Evolutionary conservation across 2,329 filamentous ascomycete genomes (phyloP), one percentile per base, ranked within the genome.

Genomic region (Pseudogymnoascus sp.): DNA sequence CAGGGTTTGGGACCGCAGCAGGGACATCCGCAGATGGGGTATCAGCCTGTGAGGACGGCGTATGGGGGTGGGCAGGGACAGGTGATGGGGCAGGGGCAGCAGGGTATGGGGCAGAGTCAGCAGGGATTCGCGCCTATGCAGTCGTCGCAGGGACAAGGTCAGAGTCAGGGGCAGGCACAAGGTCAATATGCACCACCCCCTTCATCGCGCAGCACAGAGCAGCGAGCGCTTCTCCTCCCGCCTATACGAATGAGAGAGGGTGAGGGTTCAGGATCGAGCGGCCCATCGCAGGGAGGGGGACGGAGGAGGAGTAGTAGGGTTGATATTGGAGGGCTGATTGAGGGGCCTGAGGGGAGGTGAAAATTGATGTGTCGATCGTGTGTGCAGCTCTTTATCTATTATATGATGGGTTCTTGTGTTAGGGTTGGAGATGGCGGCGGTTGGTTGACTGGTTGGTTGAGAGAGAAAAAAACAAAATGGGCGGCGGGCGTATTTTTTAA

Each of bases 241-340:
- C 45, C 45, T 7, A 55, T 55, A 55, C 45, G 45, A 6, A 55
- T 55, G 45, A 55, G 45, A 19, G 45, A 55, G 8, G 2, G 45
- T 55, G 45, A 55, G 8, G 28, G 45, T 7, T 30, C 45, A 7
- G 45, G 45, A 4, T 1, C 45, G 28, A 33, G 25, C n/a, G 8
- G 45, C 7, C 4, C n/a, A 2, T 5, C 45, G 2, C 45, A 55
- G 1, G 45, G 45, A 55, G 45, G 25, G 9, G 45, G 45, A 7
- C 8, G 45, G n/a, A 19, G 45, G n/a, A 55, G 45, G n/a, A 55
- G 45, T 6, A 52, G 45, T 12, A 55, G 45, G 45, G 45, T 55
- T 55, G 45, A 55, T 55, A 55, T 55, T 33, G 45, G 45, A 33
- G 45, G 45, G 25, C 19, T 55, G 28, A 30, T 55, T 33, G 45